These are phyloP conservation scores for Leavenworthia alabamica DNA, from an alignment of 345 rosid genomes.

Conservation along the genomic window DNA sequence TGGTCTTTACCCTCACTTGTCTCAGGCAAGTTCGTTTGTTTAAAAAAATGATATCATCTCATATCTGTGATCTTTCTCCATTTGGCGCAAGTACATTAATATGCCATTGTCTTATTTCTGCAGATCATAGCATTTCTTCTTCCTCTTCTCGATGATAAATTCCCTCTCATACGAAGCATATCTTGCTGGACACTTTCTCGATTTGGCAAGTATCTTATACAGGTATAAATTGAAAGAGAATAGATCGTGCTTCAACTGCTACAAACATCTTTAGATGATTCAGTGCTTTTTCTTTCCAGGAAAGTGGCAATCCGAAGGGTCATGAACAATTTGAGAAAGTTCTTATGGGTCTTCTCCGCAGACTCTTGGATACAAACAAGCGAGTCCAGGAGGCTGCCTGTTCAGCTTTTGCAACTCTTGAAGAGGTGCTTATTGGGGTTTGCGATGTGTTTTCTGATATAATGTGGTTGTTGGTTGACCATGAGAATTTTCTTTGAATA, in stretches of 20 bases:
- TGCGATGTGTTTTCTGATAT: slow-evolving; percentile 8
- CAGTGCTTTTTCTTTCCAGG: slow-evolving; percentile 37
- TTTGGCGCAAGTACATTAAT: background rate
- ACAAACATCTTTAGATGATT: slow-evolving; percentile 7
- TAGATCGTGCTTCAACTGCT: background rate
- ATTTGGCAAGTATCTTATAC: slow-evolving; percentile 91
- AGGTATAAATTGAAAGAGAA: slow-evolving; percentile 45
- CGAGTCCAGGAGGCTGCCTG: slow-evolving; percentile 99
- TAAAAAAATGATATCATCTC: background rate
- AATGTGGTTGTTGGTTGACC: slow-evolving; percentile 3
- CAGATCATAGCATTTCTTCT: slow-evolving; percentile 88
- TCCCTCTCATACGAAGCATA: slow-evolving; percentile 87
- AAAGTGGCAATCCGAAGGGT: slow-evolving; percentile 62
- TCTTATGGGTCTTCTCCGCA: slow-evolving; percentile 70
- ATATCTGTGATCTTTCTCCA: background rate
- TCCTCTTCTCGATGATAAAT: slow-evolving; percentile 90
- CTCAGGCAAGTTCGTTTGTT: slow-evolving; percentile 48
- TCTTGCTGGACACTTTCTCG: slow-evolving; percentile 98
- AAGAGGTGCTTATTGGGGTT: slow-evolving; percentile 59
- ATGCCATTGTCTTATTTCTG: slow-evolving; percentile 20
- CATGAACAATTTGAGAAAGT: slow-evolving; percentile 74
- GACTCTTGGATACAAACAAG: slow-evolving; percentile 87
- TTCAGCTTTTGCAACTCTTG: slow-evolving; percentile 96
- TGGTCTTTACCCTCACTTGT: slow-evolving; percentile 86
- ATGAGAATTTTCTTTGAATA: slow-evolving; percentile 22